Evolutionary conservation across 1,139 yeast genomes (phyloP), one percentile per base, ranked within the genome.

Genomic region (Yamadazyma kanchanaburiensis): DNA sequence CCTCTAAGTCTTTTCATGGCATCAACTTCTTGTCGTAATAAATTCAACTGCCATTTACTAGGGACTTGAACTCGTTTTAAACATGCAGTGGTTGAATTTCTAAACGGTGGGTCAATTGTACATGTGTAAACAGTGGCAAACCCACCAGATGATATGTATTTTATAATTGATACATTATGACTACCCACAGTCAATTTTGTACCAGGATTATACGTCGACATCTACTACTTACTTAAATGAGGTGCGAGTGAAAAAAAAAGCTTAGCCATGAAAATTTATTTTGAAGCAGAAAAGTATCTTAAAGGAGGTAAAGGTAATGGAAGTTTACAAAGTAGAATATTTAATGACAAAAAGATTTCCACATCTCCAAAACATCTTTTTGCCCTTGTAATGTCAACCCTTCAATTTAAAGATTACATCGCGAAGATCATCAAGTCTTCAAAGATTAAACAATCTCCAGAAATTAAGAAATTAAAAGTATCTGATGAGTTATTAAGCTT

Each of bases 1-100:
- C 94, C 94, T 33, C 80, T 65, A 32, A 91, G 65, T 28, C 94
- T 70, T 53, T 88, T 66, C 94, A 84, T 84, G 9, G 87, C 86
- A 43, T 81, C 91, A 5, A 84, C 94, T 51, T 84, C 94, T 38
- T 81, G 85, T 32, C 94, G 59, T 39, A 84, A 62, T 28, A 77
- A 74, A 40, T 76, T 74, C 48, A 84, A 63, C 19, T 83, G 82
- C 53, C 71, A 68, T 48, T 83, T 84, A 50, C 77, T 80, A 12
- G 88, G 87, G 4, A 82, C 89, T 11, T 73, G 74, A 9, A 83
- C 94, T 39, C 91, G 60, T 49, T 84, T 84, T 52, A 84, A 64
- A 55, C 94, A 83, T 1, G 82, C 89, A 2, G 70, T 48, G 12
- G 63, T 60, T 4, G 70, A 62, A 2, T 66, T 67, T 21, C 58